phyloP scores from a whole-genome alignment of 805 yeast species.

The Barnettozyma vustinii region DNA sequence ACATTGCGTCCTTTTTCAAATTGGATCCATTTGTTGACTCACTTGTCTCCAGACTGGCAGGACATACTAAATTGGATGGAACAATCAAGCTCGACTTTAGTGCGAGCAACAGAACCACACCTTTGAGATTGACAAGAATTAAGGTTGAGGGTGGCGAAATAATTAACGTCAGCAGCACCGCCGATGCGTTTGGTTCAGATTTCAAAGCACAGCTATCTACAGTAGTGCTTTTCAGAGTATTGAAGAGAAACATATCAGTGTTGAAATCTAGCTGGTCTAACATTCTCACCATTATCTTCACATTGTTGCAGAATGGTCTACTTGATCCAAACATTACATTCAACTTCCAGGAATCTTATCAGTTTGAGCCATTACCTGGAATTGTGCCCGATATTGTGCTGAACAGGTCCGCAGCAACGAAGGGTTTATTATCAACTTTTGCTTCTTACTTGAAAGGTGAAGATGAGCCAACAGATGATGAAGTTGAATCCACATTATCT shows the following conservation, averaged over 20 bases:
- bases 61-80: slow-evolving; percentile 60
- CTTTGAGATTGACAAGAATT: slow-evolving; percentile 21
- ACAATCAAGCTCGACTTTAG: slow-evolving; percentile 8
- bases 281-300: slow-evolving; percentile 53
- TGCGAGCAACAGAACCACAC: slow-evolving; percentile 4
- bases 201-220: slow-evolving; percentile 89
- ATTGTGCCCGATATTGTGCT: slow-evolving; percentile 66
- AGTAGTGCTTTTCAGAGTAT: slow-evolving; percentile 76
- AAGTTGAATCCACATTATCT: slow-evolving; percentile 77
- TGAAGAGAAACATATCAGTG: slow-evolving; percentile 49
- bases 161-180: slow-evolving; percentile 71
- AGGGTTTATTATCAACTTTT: slow-evolving; percentile 84
- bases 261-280: slow-evolving; percentile 50
- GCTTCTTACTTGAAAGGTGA: slow-evolving; percentile 92
- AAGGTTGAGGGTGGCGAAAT: slow-evolving; percentile 25
- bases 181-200: slow-evolving; percentile 83
- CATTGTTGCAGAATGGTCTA: slow-evolving; percentile 67
- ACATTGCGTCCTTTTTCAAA: slow-evolving; percentile 62
- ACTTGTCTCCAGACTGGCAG: slow-evolving; percentile 60
- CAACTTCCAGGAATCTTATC: slow-evolving; percentile 55
- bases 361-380: slow-evolving; percentile 48
- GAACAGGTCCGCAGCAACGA: slow-evolving; percentile 56
- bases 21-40: slow-evolving; percentile 54
- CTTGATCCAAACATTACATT: slow-evolving; percentile 59
- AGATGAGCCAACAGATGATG: slow-evolving; percentile 93